phyloP scores from a whole-genome alignment of 495 filamentous ascomycete species.

The Tirmania nivea region DNA sequence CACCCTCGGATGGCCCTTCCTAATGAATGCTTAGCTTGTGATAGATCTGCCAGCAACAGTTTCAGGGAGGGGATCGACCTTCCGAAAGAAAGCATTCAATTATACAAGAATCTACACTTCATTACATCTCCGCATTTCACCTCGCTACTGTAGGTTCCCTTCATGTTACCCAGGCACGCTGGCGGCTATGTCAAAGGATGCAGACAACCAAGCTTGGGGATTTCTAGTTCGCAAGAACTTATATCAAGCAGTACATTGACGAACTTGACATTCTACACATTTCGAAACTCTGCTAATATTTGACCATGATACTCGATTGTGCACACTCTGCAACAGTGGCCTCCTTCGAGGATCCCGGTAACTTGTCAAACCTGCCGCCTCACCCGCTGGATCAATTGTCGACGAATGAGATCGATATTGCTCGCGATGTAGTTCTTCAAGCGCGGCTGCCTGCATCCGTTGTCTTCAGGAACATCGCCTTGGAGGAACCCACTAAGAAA shows the following conservation, averaged over 20 bases:
- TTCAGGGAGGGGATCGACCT: neutral
- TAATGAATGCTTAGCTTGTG: neutral
- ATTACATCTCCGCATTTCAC: neutral
- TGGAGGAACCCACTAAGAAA: slow-evolving; percentile 33
- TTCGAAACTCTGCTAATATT: neutral
- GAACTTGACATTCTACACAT: slow-evolving; percentile 18
- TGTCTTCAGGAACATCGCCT: slow-evolving; percentile 31
- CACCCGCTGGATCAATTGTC: slow-evolving; percentile 20
- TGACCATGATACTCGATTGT: neutral
- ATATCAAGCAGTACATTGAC: neutral
- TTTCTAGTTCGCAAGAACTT: neutral
- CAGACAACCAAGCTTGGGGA: neutral
- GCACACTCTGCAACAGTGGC: neutral
- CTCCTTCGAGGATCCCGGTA: neutral
- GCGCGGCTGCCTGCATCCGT: slow-evolving; percentile 9
- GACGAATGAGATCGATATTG: slow-evolving; percentile 13
- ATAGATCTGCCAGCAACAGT: neutral
- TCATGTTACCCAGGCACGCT: neutral
- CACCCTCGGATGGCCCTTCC: neutral
- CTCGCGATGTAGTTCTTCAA: slow-evolving; percentile 11
- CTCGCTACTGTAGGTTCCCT: neutral
- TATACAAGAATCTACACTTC: neutral
- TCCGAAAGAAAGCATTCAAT: neutral
- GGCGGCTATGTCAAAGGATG: neutral
- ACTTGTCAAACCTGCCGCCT: neutral